phyloP scores from a whole-genome alignment of 2,329 filamentous ascomycete species.

The Colletotrichum chrysophilum region DNA sequence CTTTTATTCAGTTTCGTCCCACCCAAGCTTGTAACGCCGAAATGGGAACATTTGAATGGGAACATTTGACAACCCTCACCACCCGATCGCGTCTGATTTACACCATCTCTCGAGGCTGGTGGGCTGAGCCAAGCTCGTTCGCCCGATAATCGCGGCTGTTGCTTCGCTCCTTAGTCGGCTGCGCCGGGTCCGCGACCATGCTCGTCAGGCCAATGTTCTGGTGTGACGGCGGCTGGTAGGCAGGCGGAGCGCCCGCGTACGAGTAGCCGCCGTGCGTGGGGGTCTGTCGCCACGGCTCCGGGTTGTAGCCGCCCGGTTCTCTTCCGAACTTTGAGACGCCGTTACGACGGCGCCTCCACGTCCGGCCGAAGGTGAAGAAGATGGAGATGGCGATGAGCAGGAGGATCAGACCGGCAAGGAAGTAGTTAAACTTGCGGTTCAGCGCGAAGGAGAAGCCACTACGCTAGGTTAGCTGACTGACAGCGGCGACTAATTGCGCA shows the following conservation, averaged over 20 bases:
- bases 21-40: neutral
- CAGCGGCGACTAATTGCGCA: neutral
- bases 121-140: constrained; percentile 15
- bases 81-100: neutral
- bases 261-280: constrained; percentile 8
- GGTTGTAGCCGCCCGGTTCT: constrained; percentile 16
- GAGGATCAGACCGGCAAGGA: constrained; percentile 51
- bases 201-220: constrained; percentile 18
- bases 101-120: constrained; percentile 21
- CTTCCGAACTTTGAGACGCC: neutral
- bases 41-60: neutral
- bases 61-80: neutral
- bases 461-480: constrained; percentile 6
- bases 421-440: constrained; percentile 49
- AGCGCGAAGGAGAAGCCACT: constrained; percentile 64
- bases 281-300: constrained; percentile 20
- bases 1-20: neutral
- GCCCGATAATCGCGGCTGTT: constrained; percentile 16
- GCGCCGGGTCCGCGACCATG: constrained; percentile 12
- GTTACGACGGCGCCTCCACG: constrained; percentile 24
- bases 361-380: constrained; percentile 35
- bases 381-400: constrained; percentile 42
- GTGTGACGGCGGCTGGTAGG: constrained; percentile 14
- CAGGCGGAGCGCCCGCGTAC: constrained; percentile 4
- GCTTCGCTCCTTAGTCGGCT: constrained; percentile 14